phyloP scores from a whole-genome alignment of 148 eudicot genomes.

The Selenicereus undatus region DNA sequence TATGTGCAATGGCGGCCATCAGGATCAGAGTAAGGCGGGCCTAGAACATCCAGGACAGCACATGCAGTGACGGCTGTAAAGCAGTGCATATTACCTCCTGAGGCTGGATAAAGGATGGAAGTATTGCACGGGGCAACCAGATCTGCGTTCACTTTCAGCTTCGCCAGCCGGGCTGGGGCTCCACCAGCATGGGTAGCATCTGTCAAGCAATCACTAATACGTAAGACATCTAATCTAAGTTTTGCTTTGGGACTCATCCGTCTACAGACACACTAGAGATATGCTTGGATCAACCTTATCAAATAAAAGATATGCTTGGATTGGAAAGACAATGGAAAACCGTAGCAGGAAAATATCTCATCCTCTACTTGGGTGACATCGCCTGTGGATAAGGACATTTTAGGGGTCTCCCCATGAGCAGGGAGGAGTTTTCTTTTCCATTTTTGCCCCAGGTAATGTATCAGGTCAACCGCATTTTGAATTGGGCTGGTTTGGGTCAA shows the following conservation, averaged over 20 bases:
- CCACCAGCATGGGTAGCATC: constrained; percentile 18
- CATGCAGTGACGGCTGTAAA: constrained; percentile 76
- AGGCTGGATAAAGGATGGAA: constrained; percentile 68
- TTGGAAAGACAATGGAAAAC: neutral
- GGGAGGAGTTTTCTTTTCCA: too few relatives aligned
- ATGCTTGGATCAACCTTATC: neutral
- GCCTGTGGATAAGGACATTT: neutral
- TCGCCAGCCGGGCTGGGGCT: constrained; percentile 48
- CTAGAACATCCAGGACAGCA: constrained; percentile 82
- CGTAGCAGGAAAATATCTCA: neutral
- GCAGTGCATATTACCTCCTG: constrained; percentile 90
- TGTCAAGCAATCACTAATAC: constrained; percentile 6
- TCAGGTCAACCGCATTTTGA: too few relatives aligned
- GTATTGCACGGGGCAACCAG: constrained; percentile 72
- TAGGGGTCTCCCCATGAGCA: too few relatives aligned
- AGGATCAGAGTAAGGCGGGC: constrained; percentile 82
- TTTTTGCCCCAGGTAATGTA: too few relatives aligned
- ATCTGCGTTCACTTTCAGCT: constrained; percentile 53
- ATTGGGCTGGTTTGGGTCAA: too few relatives aligned
- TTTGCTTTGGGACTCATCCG: neutral
- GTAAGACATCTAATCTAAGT: neutral
- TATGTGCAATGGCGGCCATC: constrained; percentile 85
- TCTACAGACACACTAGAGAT: neutral
- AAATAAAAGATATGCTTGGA: neutral
- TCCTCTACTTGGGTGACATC: neutral